Base-by-base conservation (phyloP, 345 rosid genomes). In the Luvunga scandens region DNA sequence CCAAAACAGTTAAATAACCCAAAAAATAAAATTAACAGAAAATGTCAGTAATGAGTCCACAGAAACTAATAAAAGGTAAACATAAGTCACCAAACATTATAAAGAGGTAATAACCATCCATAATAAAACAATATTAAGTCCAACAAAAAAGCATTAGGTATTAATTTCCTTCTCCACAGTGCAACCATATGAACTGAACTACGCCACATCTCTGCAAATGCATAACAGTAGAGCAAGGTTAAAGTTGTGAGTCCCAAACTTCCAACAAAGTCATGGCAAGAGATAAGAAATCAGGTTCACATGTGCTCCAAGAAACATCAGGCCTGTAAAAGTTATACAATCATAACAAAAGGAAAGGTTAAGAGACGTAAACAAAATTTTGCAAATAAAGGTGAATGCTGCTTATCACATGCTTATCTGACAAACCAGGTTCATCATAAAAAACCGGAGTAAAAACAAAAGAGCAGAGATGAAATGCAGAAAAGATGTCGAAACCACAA, bases 221-320 rank as follows among this genome's bases (percentile, higher is more conserved):
- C 91, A 97, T 86, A 94, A 94, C 90, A 96, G 93, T 90, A 94
- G 88, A 94, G 86, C 96, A 97, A 91, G 97, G 94, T 97, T 91
- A 97, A 91, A 87, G 92, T 90, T 80, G 98, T 92, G 98, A 97
- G 97, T 94, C 97, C 95, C 94, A 94, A 91, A 96, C 99, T 94
- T 90, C 97, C 95, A 95, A 95, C 91, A 94, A 91, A 87, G 85
- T 86, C 90, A 89, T 87, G 87, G 92, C 92, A 94, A 90, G 92
- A 88, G 91, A 97, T 87, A 94, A 97, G 96, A 89, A 90, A 97
- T 94, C 91, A 94, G 86, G 97, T 84, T 90, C 85, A 86, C 82
- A 90, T 78, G 88, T 84, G 92, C 98, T 90, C 99, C 99, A 90
- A 83, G 88, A 90, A 88, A 94, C 95, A 89, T 91, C 94, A 91